These are phyloP conservation scores for Acer saccharum DNA, from an alignment of 345 rosid genomes.

Conservation along the genomic window DNA sequence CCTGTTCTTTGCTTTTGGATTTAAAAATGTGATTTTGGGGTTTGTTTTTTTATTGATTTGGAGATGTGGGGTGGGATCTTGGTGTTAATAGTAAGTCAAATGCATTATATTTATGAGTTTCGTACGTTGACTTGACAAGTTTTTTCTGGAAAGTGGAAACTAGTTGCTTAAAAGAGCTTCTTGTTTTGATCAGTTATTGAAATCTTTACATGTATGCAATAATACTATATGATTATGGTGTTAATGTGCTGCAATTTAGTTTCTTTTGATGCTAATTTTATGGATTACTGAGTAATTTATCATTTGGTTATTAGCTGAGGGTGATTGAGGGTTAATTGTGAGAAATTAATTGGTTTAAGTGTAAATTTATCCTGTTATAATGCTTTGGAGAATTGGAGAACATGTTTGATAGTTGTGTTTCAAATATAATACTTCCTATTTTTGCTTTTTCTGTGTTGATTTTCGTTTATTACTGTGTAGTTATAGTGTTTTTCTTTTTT, in stretches of 20 bases:
- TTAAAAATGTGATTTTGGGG: slow-evolving; percentile 10
- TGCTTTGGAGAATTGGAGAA: background rate
- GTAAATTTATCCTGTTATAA: background rate
- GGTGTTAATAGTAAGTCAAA: slow-evolving; percentile 12
- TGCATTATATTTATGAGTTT: background rate
- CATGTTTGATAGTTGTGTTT: background rate
- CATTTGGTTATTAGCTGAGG: slow-evolving; percentile 6
- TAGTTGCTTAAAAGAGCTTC: background rate
- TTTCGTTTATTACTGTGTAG: background rate
- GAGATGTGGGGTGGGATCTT: slow-evolving; percentile 32
- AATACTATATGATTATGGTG: background rate
- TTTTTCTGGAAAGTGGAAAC: slow-evolving; percentile 20
- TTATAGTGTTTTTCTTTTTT: background rate
- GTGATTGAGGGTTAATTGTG: background rate
- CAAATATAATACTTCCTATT: too few species aligned
- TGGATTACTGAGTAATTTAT: background rate
- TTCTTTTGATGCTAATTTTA: background rate
- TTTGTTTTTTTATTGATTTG: background rate
- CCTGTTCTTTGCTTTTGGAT: slow-evolving; percentile 18
- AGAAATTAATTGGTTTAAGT: background rate
- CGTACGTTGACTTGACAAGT: background rate
- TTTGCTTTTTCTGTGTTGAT: background rate
- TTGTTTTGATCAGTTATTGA: background rate
- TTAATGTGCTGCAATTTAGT: background rate
- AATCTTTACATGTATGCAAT: background rate